Base-by-base conservation (phyloP, 805 yeast genomes). In the Hanseniaspora clermontiae region DNA sequence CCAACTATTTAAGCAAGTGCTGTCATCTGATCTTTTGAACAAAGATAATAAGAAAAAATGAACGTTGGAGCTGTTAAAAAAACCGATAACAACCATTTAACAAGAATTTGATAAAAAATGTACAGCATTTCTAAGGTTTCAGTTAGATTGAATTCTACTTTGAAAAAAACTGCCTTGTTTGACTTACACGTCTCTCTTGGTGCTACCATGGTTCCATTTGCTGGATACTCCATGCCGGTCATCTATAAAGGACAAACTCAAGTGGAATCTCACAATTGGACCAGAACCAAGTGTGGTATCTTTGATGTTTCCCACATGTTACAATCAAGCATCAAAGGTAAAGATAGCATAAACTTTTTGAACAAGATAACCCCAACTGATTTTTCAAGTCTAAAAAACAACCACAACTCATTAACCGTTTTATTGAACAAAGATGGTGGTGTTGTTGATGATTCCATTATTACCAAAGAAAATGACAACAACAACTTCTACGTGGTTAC, bases 271-370 rank as follows among this genome's bases (percentile, higher is more conserved):
- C 98, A 93, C 72, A 78, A 84, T 54, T 93, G 97, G 97, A 95
- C 91, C 0, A 80, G 98, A 68, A 65, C 73, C 20, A 79, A 86
- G 60, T 89, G 90, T 39, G 98, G 98, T 7, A 73, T 93, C 51
- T 93, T 93, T 65, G 98, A 93, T 68, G 98, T 93, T 52, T 87
- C 96, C 55, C 98, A 93, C 70, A 93, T 93, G 98, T 77, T 91
- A 51, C 98, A 93, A 73, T 97, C 95, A 68, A 77, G 74, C 45
- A 68, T 93, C 59, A 66, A 69, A 2, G 98, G 98, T 15, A 70
- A 77, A 1, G 84, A 79, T 43, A 79, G 95, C 1, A 72, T 80
- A 6, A 73, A 73, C 5, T 81, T 91, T 57, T 74, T 93, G 60
- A 84, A 93, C 67, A 79, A 77, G 61, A 73, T 91, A 51, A 87